phyloP scores from a whole-genome alignment of 2,329 filamentous ascomycete genomes.

The Exutisphaerella laricina region DNA sequence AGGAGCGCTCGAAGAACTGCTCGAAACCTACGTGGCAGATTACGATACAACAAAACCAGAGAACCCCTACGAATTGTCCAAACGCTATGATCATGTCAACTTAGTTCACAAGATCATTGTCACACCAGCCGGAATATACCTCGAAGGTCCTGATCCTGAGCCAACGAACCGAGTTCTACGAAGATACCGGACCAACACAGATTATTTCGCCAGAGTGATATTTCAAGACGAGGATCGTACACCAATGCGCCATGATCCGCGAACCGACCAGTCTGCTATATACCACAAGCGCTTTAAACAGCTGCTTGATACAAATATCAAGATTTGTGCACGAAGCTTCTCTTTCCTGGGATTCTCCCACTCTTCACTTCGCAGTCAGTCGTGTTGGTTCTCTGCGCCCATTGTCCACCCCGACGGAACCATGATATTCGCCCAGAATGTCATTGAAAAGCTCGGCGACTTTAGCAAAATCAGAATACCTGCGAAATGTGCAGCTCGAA shows the following conservation, averaged over 20 bases:
- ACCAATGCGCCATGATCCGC: conserved; percentile 54
- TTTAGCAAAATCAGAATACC: conserved; percentile 50
- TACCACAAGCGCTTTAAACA: conserved; percentile 55
- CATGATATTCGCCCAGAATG: conserved; percentile 32
- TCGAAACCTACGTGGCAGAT: conserved; percentile 41
- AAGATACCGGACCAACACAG: conserved; percentile 54
- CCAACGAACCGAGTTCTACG: conserved; percentile 66
- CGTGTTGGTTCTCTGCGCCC: conserved; percentile 60
- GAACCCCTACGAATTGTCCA: conserved; percentile 31
- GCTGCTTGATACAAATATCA: conserved; percentile 55
- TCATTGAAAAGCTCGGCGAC: conserved; percentile 46
- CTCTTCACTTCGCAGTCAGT: conserved; percentile 67
- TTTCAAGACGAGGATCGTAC: conserved; percentile 71
- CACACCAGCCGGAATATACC: conserved; percentile 38
- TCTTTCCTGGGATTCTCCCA: conserved; percentile 73
- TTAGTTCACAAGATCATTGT: conserved; percentile 33
- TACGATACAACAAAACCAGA: conserved; percentile 24
- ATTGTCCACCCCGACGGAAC: conserved; percentile 35
- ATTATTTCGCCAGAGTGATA: conserved; percentile 63
- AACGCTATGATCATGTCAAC: conserved; percentile 32
- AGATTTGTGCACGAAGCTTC: conserved; percentile 58
- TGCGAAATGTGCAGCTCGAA: conserved; percentile 55
- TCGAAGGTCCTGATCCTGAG: conserved; percentile 51
- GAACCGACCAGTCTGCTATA: conserved; percentile 46
- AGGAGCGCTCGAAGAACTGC: conserved; percentile 37